Conservation (phyloP, 1,284 basidiomycete genomes). For the Rhodotorula sp. region DNA sequence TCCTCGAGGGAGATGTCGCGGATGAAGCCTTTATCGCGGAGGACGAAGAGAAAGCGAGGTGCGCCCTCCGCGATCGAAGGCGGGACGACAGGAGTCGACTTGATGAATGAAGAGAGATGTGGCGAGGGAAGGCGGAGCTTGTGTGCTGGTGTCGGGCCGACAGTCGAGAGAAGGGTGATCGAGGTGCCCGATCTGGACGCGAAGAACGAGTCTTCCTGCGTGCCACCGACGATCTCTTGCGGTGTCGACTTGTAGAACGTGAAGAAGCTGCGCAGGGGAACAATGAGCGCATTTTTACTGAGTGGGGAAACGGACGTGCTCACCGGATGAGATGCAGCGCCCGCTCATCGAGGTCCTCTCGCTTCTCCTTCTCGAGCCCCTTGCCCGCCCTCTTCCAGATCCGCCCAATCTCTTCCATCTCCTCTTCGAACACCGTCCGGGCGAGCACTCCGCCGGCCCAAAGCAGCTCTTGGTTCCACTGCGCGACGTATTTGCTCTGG, state of each 20-base stretch:
- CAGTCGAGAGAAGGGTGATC: conserved; percentile 75
- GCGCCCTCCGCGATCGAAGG: conserved; percentile 65
- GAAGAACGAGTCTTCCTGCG: conserved; percentile 81
- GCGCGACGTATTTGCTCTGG: conserved; percentile 47
- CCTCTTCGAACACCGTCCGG: conserved; percentile 81
- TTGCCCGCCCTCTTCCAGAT: conserved; percentile 53
- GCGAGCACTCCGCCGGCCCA: conserved; percentile 72
- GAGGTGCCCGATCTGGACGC: conserved; percentile 54
- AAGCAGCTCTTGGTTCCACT: conserved; percentile 83
- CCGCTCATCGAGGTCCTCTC: conserved; percentile 59
- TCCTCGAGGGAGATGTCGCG: conserved; percentile 80
- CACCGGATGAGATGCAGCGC: conserved; percentile 74
- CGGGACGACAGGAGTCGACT: conserved; percentile 73
- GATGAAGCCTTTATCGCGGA: conserved; percentile 70
- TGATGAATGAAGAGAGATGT: conserved; percentile 72
- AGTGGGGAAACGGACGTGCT: background rate
- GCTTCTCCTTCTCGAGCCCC: conserved; percentile 50
- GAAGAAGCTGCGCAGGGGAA: conserved; percentile 60
- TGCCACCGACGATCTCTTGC: conserved; percentile 73
- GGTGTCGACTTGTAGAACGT: conserved; percentile 84
- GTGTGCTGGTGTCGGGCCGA: conserved; percentile 67
- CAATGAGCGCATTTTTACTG: conserved; percentile 9
- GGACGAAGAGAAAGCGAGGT: conserved; percentile 61
- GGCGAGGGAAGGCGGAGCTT: conserved; percentile 77
- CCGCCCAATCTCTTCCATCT: conserved; percentile 57